These are phyloP conservation scores for Candida fluviatilis DNA, from an alignment of 805 yeast species.

Conservation along the genomic window DNA sequence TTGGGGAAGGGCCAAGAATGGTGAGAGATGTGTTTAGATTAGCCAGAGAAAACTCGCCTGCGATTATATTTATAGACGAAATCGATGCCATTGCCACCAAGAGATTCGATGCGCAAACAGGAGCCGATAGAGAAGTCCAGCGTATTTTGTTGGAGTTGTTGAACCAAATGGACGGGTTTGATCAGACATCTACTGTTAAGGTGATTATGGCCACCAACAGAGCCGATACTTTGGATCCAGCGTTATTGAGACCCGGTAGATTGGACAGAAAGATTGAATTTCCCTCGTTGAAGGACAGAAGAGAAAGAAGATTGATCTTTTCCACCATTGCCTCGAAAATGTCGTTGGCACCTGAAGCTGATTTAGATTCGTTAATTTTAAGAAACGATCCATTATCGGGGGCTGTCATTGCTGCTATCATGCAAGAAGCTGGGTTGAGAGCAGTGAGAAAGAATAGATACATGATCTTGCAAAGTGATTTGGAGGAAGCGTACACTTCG, in stretches of 20 bases:
- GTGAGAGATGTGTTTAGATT: constrained; percentile 96
- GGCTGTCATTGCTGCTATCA: constrained; percentile 95
- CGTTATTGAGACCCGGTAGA: constrained; percentile 96
- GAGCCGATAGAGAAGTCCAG: constrained; percentile 99
- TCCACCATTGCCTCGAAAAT: constrained; percentile 94
- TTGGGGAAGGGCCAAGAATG: constrained; percentile 99
- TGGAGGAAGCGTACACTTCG: constrained; percentile 95
- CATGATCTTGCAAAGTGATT: constrained; percentile 90
- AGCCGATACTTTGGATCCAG: constrained; percentile 99
- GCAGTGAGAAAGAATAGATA: constrained; percentile 98
- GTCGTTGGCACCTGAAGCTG: constrained; percentile 98
- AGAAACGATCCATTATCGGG: constrained; percentile 98
- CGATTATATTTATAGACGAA: constrained; percentile 96
- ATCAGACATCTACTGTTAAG: constrained; percentile 90
- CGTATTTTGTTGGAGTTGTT: constrained; percentile 92
- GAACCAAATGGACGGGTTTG: constrained; percentile 99
- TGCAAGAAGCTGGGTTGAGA: constrained; percentile 99
- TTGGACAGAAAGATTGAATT: constrained; percentile 97
- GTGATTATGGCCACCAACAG: constrained; percentile 99
- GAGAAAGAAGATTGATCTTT: constrained; percentile 96
- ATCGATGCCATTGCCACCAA: constrained; percentile 99
- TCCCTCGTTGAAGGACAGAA: constrained; percentile 92
- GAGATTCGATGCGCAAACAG: constrained; percentile 99
- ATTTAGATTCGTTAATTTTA: constrained; percentile 87
- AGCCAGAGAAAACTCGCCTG: constrained; percentile 96